These are phyloP conservation scores for Abrus precatorius DNA, from an alignment of 306 rosid genomes.

Conservation along the genomic window DNA sequence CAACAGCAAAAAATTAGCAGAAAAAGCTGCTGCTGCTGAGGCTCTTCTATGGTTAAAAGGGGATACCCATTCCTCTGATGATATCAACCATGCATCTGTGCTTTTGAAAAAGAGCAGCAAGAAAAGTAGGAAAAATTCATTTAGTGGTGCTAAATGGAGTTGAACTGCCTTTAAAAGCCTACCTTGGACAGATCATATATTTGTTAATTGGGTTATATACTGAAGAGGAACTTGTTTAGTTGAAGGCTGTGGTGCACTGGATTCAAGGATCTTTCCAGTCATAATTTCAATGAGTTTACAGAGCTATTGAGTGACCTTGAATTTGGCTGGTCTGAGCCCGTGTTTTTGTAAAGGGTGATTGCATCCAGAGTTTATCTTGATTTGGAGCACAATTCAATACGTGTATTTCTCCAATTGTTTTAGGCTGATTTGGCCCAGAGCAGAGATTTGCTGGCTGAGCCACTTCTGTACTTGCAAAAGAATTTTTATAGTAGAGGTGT, in stretches of 20 bases:
- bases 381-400: conserved; percentile 30
- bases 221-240: conserved; percentile 30
- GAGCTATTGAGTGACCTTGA: conserved; percentile 48
- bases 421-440: conserved; percentile 30
- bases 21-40: conserved; percentile 87
- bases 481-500: conserved; percentile 18
- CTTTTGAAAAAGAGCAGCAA: conserved; percentile 72
- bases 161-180: conserved; percentile 45
- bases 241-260: conserved; percentile 45
- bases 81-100: conserved; percentile 64
- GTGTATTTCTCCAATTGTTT: conserved; percentile 30
- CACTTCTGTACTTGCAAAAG: conserved; percentile 38
- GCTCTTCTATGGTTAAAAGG: conserved; percentile 91
- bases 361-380: conserved; percentile 44
- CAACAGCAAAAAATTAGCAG: conserved; percentile 79
- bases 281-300: conserved; percentile 44
- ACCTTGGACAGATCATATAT: conserved; percentile 24
- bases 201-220: conserved; percentile 27
- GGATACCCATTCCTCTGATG: conserved; percentile 62
- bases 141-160: conserved; percentile 69
- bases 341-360: conserved; percentile 49
- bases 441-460: conserved; percentile 43
- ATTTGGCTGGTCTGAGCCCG: conserved; percentile 49
- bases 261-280: conserved; percentile 43
- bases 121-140: conserved; percentile 54